phyloP scores from a whole-genome alignment of 2,329 filamentous ascomycete genomes.

The Epichloe amarillans region DNA sequence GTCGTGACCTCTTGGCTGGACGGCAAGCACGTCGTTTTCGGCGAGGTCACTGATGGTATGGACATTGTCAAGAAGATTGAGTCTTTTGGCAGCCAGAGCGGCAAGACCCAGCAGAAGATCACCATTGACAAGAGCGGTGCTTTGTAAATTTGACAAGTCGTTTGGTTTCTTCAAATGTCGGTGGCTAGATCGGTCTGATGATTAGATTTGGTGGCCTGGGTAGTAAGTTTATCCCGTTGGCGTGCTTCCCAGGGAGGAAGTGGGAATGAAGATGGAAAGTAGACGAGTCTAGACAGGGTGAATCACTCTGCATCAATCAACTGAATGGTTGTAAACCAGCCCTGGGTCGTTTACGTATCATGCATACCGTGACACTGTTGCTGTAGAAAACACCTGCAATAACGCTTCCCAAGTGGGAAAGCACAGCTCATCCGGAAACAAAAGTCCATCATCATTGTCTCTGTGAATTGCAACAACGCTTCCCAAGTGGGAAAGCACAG shows the following conservation, averaged over 20 bases:
- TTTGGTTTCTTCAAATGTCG: not conserved
- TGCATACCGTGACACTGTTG: not conserved
- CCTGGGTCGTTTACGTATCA: no score
- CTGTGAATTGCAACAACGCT: no score
- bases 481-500: no score
- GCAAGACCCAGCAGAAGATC: conserved; percentile 41
- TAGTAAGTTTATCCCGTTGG: not conserved
- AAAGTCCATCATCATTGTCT: no score
- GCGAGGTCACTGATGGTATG: conserved; percentile 46
- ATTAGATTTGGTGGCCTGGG: not conserved
- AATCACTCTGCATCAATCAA: no score
- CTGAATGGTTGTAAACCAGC: no score
- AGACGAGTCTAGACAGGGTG: not conserved
- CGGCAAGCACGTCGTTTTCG: conserved; percentile 75
- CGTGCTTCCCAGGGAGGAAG: not conserved
- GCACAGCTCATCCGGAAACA: no score
- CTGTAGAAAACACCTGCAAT: no score
- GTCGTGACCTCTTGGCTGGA: conserved; percentile 79
- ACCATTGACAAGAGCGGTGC: conserved; percentile 42
- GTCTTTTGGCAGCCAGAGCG: conserved; percentile 37
- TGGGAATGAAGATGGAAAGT: not conserved
- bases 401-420: no score
- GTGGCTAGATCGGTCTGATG: conserved; percentile 1
- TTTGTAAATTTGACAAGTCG: conserved; percentile 21
- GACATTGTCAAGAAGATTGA: conserved; percentile 47